Evolutionary conservation across 2,329 filamentous ascomycete species (phyloP), one percentile per base, ranked within the genome.

Genomic region (Ophidiomyces ophidiicola): DNA sequence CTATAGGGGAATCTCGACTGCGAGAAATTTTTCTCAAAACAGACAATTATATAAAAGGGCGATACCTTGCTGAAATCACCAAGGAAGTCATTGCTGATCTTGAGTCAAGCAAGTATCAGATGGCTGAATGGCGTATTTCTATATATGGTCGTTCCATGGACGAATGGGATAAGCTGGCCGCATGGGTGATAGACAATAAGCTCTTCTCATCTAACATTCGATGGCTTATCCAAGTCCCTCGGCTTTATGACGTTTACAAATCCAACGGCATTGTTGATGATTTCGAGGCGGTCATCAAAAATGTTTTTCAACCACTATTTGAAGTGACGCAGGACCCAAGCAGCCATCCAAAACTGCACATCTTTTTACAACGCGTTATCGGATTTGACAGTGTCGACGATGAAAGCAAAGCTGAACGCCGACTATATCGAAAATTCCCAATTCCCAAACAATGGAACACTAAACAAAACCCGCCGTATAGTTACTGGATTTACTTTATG

Each of bases 1-100:
- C 90, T 1, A 79, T 98, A 45, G 90, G 90, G 35, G 90, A 98
- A 62, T 96, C 90, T 30, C 79, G 90, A 40, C 67, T 98, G 41
- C 78, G 90, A 53, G 94, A 90, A n/a, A 98, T 98, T 50, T 98
- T 98, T 59, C 68, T 98, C 39, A 98, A 98, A 67, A 98, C 90
- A 6, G 90, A 98, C 62, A 98, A 98, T 58, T 88, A 86, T 59
- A 94, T 98, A 56, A 78, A 94, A 49, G 90, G 90, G 24, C 81
- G 88, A 35, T 98, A 98, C 57, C 68, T 98, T 30, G 90, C 90
- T 1, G 90, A 98, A 59, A 94, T 98, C 46, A 96, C 88, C 2
- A 93, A 94, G 54, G 90, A 98, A 61, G 90, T 98, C 46, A 94
- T 98, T 39, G 78, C 86, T 2, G 90, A 98, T 70, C 68, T 98